These are phyloP conservation scores for Wickerhamomyces bovis DNA, from an alignment of 805 yeast species.

Conservation along the genomic window DNA sequence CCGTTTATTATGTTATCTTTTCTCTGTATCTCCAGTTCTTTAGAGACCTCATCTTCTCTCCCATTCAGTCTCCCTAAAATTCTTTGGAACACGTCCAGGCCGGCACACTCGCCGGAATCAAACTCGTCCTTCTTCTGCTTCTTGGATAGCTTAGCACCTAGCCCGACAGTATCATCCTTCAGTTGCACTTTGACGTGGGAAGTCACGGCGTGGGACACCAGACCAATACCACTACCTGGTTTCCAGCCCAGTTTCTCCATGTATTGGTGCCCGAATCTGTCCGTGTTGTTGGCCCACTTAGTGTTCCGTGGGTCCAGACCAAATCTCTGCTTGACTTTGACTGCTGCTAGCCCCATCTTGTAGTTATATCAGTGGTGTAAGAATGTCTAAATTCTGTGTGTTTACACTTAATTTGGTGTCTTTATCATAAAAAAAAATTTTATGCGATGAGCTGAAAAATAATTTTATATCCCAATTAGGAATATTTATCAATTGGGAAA, in stretches of 20 bases:
- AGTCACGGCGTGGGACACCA: conserved; percentile 58
- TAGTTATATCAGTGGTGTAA: too few relatives aligned
- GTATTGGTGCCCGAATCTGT: conserved; percentile 84
- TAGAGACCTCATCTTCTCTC: conserved; percentile 57
- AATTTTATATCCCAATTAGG: background rate
- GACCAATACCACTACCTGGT: conserved; percentile 87
- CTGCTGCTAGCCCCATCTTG: conserved; percentile 79
- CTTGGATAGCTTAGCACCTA: conserved; percentile 76
- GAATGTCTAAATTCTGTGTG: too few relatives aligned
- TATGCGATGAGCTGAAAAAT: background rate
- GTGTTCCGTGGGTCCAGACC: conserved; percentile 94
- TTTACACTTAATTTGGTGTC: background rate
- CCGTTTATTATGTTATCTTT: conserved; percentile 71
- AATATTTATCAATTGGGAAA: background rate
- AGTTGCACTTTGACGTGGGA: conserved; percentile 77
- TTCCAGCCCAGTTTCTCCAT: conserved; percentile 83
- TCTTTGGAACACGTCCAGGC: conserved; percentile 89
- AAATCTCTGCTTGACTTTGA: conserved; percentile 73
- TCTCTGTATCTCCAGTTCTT: conserved; percentile 64
- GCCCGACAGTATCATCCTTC: conserved; percentile 78
- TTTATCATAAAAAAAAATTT: background rate
- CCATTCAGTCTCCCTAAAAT: conserved; percentile 87
- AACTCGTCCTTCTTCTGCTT: conserved; percentile 58
- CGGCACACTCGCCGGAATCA: conserved; percentile 80
- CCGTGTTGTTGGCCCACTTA: conserved; percentile 83